A percentile compares a stretch with the other conserved stretches of the same genome.
phyloP scores from a whole-genome alignment of 169 alveolate species.

The Cryptosporidium viatorum region DNA sequence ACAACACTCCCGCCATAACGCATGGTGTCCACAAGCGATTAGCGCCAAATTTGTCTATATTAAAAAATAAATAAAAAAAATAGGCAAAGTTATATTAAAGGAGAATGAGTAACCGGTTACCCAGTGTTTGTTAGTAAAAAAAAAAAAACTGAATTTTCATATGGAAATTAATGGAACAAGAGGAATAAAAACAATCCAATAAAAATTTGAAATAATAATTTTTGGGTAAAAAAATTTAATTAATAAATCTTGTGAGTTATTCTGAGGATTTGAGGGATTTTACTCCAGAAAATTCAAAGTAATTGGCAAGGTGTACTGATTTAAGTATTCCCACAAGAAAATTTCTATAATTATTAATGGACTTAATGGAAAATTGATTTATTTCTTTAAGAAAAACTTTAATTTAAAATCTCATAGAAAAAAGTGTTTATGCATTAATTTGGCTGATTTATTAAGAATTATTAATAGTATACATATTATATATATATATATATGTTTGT shows the following conservation, averaged over 20 bases:
- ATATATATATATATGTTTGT: not conserved
- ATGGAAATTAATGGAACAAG: conserved; percentile 11
- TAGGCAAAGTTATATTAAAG: conserved; percentile 2
- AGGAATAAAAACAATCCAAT: not conserved
- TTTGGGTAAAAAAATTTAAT: not conserved
- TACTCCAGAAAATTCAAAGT: not conserved
- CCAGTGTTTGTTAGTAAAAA: conserved; percentile 25
- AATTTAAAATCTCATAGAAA: not conserved
- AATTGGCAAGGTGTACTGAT: not conserved
- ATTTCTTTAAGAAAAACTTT: not conserved
- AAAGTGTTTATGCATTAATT: conserved; percentile 1
- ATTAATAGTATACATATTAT: not conserved
- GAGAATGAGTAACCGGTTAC: conserved; percentile 42
- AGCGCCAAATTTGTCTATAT: conserved; percentile 16
- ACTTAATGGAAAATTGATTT: not conserved
- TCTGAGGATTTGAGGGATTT: not conserved
- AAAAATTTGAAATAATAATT: conserved; percentile 3
- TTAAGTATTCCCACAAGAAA: not conserved
- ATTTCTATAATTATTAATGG: not conserved
- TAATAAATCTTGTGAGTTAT: not conserved
- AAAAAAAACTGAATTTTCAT: not conserved
- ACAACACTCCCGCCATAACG: not conserved
- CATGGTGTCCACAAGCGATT: not conserved
- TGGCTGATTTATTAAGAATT: not conserved
- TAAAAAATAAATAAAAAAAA: conserved; percentile 1